Evolutionary conservation across 768 basidiomycete genomes (phyloP).

Genomic region (Postia placenta): DNA sequence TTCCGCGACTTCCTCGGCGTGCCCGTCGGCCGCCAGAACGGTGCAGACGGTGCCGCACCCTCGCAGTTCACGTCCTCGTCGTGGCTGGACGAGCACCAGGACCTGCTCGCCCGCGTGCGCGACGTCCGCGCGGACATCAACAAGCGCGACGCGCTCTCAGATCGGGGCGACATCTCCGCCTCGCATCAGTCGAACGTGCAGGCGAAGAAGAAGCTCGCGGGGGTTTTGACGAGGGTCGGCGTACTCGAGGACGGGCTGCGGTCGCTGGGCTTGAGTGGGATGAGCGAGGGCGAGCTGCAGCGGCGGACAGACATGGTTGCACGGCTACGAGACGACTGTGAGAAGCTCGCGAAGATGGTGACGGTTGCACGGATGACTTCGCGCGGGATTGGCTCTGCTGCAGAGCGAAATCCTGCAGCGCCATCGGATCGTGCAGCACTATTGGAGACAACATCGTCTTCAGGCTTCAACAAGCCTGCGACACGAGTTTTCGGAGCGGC

Average conservation of each 20-base stretch:
- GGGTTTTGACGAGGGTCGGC: slow-evolving; percentile 68
- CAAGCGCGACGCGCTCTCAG: slow-evolving; percentile 79
- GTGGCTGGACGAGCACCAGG: slow-evolving; percentile 88
- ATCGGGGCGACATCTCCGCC: slow-evolving; percentile 63
- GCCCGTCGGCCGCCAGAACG: slow-evolving; percentile 55
- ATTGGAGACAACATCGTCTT: slow-evolving; percentile 31
- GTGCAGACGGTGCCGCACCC: slow-evolving; percentile 18
- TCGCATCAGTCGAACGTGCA: slow-evolving; percentile 78
- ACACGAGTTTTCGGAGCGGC: slow-evolving; percentile 77
- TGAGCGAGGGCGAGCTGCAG: slow-evolving; percentile 90
- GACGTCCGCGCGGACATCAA: slow-evolving; percentile 83
- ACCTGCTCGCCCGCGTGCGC: slow-evolving; percentile 70
- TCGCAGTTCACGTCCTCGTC: slow-evolving; percentile 64
- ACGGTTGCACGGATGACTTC: slow-evolving; percentile 60
- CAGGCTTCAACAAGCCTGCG: slow-evolving; percentile 38
- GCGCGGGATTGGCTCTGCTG: slow-evolving; percentile 29
- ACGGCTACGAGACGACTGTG: slow-evolving; percentile 84
- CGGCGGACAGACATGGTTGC: slow-evolving; percentile 86
- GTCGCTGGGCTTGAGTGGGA: slow-evolving; percentile 57
- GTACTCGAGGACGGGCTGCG: slow-evolving; percentile 64
- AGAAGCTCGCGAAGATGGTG: slow-evolving; percentile 81
- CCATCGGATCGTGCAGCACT: slow-evolving; percentile 62
- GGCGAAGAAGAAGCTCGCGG: slow-evolving; percentile 81
- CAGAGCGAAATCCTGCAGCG: slow-evolving; percentile 37
- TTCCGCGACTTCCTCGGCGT: slow-evolving; percentile 88